Evolutionary conservation across 2,329 filamentous ascomycete genomes (phyloP).

Genomic region (Ceratocystis destructans): DNA sequence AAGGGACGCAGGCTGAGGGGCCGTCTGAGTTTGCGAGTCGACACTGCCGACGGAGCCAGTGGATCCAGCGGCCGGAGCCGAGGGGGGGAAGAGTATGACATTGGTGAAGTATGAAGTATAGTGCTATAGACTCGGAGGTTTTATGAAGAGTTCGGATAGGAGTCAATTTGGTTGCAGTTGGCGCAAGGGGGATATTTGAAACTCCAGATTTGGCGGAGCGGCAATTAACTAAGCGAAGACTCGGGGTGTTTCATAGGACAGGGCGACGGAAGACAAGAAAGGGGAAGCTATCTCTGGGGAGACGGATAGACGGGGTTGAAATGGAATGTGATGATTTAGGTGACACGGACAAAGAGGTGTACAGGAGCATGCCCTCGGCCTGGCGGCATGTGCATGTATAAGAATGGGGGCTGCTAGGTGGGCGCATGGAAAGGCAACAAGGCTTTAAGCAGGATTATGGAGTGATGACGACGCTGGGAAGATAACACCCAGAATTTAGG

Average conservation of each 20-base stretch:
- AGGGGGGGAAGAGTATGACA: not conserved
- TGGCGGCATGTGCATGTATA: not conserved
- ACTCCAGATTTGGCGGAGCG: not conserved
- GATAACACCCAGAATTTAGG: not conserved
- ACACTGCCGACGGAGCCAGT: not conserved
- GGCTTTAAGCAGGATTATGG: not conserved
- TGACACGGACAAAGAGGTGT: no score
- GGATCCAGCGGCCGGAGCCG: not conserved
- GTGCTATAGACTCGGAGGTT: not conserved
- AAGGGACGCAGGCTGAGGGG: constrained; percentile 10
- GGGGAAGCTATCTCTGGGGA: not conserved
- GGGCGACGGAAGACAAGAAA: not conserved
- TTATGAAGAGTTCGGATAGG: not conserved
- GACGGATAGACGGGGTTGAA: not conserved
- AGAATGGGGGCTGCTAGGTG: not conserved
- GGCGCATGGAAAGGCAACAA: not conserved
- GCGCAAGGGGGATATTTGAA: not conserved
- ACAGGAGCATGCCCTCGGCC: not conserved
- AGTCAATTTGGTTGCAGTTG: not conserved
- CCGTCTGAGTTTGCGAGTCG: not conserved
- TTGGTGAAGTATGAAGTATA: not conserved
- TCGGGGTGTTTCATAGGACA: not conserved
- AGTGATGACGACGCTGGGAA: not conserved
- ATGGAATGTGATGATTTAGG: no score
- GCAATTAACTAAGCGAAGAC: not conserved